These are phyloP conservation scores for Suillus americanus DNA, from an alignment of 768 basidiomycete species.

Conservation along the genomic window DNA sequence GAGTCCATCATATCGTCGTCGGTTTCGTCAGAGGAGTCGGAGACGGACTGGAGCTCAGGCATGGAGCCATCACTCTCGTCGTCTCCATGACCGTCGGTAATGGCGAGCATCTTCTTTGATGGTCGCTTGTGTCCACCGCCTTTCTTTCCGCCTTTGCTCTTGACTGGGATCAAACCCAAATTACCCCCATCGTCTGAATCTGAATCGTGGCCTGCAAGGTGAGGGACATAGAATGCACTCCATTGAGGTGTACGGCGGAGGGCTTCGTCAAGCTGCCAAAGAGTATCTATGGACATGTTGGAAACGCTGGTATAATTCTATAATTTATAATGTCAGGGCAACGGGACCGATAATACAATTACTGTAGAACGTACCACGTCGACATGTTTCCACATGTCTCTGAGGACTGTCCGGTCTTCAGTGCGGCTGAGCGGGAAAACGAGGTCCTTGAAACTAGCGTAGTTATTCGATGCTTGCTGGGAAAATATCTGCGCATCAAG, in stretches of 20 bases:
- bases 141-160: constrained; percentile 19
- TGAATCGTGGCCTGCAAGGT: constrained; percentile 18
- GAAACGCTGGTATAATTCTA: constrained; percentile 61
- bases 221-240: constrained; percentile 41
- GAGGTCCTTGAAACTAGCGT: constrained; percentile 51
- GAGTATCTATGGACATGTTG: constrained; percentile 54
- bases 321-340: constrained; percentile 1
- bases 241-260: constrained; percentile 59
- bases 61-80: constrained; percentile 53
- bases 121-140: constrained; percentile 24
- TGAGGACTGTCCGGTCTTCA: constrained; percentile 47
- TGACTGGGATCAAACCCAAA: constrained; percentile 5
- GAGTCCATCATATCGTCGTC: constrained; percentile 34
- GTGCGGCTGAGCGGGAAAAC: constrained; percentile 61
- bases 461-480: constrained; percentile 50
- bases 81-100: constrained; percentile 43
- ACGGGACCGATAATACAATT: not conserved
- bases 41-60: constrained; percentile 67
- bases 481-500: constrained; percentile 68
- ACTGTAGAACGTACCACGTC: constrained; percentile 46
- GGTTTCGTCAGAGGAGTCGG: constrained; percentile 51
- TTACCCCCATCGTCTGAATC: constrained; percentile 22
- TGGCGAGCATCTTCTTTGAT: constrained; percentile 43
- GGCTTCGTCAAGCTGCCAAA: constrained; percentile 62
- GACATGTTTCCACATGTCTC: constrained; percentile 64